Evolutionary conservation across 1,139 yeast species (phyloP).

Genomic region (Sugiyamaella japonica): DNA sequence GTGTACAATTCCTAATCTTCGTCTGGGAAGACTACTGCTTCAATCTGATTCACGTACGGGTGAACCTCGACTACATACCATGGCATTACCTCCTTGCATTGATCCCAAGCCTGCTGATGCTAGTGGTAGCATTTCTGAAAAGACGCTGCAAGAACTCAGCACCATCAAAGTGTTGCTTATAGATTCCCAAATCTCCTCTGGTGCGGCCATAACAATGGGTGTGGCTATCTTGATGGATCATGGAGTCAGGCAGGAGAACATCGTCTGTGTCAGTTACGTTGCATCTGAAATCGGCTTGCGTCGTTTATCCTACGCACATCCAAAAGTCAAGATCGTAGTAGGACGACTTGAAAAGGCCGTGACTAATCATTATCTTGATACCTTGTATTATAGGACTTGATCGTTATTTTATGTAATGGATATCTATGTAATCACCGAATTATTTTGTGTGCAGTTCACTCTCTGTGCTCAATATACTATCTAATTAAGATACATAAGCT

Average conservation of each 20-base stretch:
- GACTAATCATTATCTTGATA: slow-evolving; percentile 65
- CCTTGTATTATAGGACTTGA: slow-evolving; percentile 74
- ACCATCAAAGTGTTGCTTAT: slow-evolving; percentile 60
- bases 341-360: slow-evolving; percentile 53
- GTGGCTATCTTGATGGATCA: slow-evolving; percentile 84
- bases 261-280: slow-evolving; percentile 67
- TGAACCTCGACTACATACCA: slow-evolving; percentile 86
- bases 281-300: slow-evolving; percentile 84
- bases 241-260: slow-evolving; percentile 61
- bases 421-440: background rate
- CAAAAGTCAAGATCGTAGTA: slow-evolving; percentile 62
- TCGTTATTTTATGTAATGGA: background rate
- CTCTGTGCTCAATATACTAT: too few species aligned
- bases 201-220: slow-evolving; percentile 95
- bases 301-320: slow-evolving; percentile 72
- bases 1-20: slow-evolving; percentile 72
- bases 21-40: slow-evolving; percentile 78
- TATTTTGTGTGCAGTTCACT: too few species aligned
- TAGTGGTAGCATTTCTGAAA: slow-evolving; percentile 24
- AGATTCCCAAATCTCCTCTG: slow-evolving; percentile 88
- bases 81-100: slow-evolving; percentile 53
- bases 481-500: too few species aligned
- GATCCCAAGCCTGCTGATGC: slow-evolving; percentile 27
- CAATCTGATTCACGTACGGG: slow-evolving; percentile 89
- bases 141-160: slow-evolving; percentile 20